Base-by-base conservation (phyloP, 2,329 filamentous ascomycete genomes). In the Monosporascus sp. region DNA sequence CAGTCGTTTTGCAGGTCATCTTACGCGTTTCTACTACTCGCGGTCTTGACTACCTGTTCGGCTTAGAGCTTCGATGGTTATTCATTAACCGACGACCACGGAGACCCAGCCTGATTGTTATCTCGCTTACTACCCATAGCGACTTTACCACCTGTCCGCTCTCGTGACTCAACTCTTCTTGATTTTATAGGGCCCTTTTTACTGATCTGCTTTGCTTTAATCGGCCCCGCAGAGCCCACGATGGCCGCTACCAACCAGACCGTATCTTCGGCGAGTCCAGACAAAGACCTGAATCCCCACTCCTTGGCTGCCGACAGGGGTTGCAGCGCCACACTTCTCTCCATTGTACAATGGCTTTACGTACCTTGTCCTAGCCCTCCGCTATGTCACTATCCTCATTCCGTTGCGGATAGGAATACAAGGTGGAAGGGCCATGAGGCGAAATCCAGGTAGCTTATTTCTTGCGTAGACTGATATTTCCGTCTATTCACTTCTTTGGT, bases 261-360 rank as follows among this genome's bases (percentile, higher is more conserved):
- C 60, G 59, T 60, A 55, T 55, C 58, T 57, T 66, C 66, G 65
- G 66, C 61, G 59, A 67, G 60, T 62, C 65, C 66, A 51, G 52
- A 48, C 40, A 47, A 51, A 51, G 52, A 51, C 55, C 56, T 56
- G 59, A 54, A 57, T 57, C 61, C 63, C 61, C 60, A 61, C 63
- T 61, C 63, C 63, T 59, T 61, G 63, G 62, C 59, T 57, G 56
- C 58, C 53, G 63, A 63, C 68, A 66, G 63, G 60, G 66, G 60
- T 59, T 49, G 51, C 61, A 61, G 67, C 69, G 70, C 69, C 69
- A 71, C 68, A 63, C 57, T 55, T 47, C 48, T 53, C 59, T 59
- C 62, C 51, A 58, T 55, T 56, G 51, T 54, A 55, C 58, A 59
- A 55, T 57, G 59, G 55, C 49, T 55, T 50, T 50, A 60, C 47